Evolutionary conservation across 1,284 basidiomycete species (phyloP), one percentile per base, ranked within the genome.

Genomic region (Trichosporon faecale): DNA sequence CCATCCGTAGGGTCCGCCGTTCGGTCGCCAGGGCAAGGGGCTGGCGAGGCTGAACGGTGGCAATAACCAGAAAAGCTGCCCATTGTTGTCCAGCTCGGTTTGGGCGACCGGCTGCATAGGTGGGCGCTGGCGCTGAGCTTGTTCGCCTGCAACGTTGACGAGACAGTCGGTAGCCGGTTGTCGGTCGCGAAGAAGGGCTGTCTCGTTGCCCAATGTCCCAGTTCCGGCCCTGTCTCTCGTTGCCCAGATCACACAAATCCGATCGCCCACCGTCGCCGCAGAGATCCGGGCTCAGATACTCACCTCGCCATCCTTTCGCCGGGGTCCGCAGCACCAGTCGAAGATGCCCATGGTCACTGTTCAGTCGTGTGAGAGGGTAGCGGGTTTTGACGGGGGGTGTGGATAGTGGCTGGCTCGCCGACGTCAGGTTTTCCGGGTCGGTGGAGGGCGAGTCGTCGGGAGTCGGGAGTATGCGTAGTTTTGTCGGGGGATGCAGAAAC

Each of bases 241-340:
- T 60, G 7, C 11, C 49, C 49, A n/a, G 21, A 25, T 25, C 49
- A 25, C 21, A 9, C 49, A 23, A 2, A 52, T 52, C 18, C n/a
- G 49, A 52, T 52, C 23, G 49, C 49, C 49, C 21, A 23, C 49
- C 25, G 49, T 25, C 23, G 49, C 49, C 49, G 49, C 21, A 7
- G 23, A 52, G 21, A 52, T 25, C 49, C 49, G 6, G 7, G 49
- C 49, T 23, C 21, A 52, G 9, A 6, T 16, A 61, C 57, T 61
- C 57, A 61, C 57, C 57, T 61, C 57, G 16, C 14, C 57, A 18
- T 61, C 57, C 57, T 61, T 61, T 31, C 29, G 57, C 57, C 57
- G 27, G n/a, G 57, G 29, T 29, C 57, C 57, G 57, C 57, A 61
- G 57, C 57, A 61, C 57, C 57, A 61, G 57, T 31, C 29, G 27